These are phyloP conservation scores for Chytridiales sp. DNA, from an alignment of 371 early-diverging fungal genomes.

Conservation along the genomic window DNA sequence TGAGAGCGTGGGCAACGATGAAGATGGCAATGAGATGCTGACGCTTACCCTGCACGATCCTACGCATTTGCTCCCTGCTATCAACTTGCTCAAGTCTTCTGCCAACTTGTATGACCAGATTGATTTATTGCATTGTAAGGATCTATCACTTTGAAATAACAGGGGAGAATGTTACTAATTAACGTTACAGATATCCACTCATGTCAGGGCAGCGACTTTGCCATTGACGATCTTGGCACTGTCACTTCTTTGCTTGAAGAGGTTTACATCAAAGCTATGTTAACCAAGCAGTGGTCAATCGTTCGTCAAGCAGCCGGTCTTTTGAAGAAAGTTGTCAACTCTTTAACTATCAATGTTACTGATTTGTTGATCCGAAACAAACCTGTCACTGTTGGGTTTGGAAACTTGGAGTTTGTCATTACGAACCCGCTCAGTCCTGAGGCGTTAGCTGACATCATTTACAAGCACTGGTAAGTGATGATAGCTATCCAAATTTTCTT, in stretches of 20 bases:
- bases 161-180: too few species aligned
- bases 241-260: constrained; percentile 72
- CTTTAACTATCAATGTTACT: constrained; percentile 76
- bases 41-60: constrained; percentile 71
- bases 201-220: constrained; percentile 62
- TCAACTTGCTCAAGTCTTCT: constrained; percentile 60
- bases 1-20: not conserved
- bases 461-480: constrained; percentile 50
- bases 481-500: not conserved
- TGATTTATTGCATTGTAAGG: constrained; percentile 70
- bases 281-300: constrained; percentile 73
- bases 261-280: constrained; percentile 75
- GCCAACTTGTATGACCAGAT: constrained; percentile 84
- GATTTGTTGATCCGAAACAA: constrained; percentile 81
- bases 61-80: constrained; percentile 62
- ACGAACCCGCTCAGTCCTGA: constrained; percentile 70
- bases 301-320: constrained; percentile 83
- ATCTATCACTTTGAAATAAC: too few species aligned
- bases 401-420: constrained; percentile 59
- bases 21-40: constrained; percentile 30
- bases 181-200: constrained; percentile 61
- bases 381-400: constrained; percentile 77
- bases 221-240: constrained; percentile 53
- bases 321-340: constrained; percentile 69
- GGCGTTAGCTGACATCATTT: constrained; percentile 64